phyloP scores from a whole-genome alignment of 306 rosid species.

The Casuarina cunninghamiana region DNA sequence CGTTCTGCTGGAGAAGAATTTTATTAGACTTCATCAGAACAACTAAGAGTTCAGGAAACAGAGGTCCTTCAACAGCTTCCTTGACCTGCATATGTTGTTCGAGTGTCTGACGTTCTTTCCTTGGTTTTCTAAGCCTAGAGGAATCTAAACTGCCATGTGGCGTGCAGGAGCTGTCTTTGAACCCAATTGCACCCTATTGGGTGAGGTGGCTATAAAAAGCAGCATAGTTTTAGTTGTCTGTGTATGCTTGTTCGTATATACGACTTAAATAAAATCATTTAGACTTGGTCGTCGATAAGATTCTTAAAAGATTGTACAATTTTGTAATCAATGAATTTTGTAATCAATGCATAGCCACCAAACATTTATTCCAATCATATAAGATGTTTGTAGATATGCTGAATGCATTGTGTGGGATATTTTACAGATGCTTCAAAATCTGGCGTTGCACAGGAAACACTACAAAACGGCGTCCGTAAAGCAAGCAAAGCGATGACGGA shows the following conservation, averaged over 20 bases:
- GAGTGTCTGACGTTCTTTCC: no score
- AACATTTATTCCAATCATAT: not conserved
- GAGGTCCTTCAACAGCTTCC: not conserved
- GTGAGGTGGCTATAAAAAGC: not conserved
- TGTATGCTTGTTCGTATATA: not conserved
- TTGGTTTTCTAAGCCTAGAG: no score
- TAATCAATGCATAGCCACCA: not conserved
- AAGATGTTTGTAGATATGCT: slow-evolving; percentile 1
- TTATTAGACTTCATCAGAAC: not conserved
- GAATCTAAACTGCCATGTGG: no score
- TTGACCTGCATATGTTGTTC: not conserved
- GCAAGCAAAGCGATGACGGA: slow-evolving; percentile 68
- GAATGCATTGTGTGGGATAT: not conserved
- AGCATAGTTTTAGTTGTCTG: not conserved
- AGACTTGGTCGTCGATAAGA: not conserved
- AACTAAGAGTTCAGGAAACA: not conserved
- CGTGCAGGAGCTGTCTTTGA: not conserved
- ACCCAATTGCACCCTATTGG: not conserved
- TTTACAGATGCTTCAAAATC: slow-evolving; percentile 56
- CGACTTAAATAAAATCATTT: not conserved
- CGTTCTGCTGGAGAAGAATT: not conserved
- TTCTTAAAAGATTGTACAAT: not conserved
- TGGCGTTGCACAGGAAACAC: slow-evolving; percentile 67
- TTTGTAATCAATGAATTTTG: not conserved
- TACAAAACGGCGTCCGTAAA: slow-evolving; percentile 48